Conservation (phyloP, 1,139 yeast species). For the Debaryomyces fabryi region DNA sequence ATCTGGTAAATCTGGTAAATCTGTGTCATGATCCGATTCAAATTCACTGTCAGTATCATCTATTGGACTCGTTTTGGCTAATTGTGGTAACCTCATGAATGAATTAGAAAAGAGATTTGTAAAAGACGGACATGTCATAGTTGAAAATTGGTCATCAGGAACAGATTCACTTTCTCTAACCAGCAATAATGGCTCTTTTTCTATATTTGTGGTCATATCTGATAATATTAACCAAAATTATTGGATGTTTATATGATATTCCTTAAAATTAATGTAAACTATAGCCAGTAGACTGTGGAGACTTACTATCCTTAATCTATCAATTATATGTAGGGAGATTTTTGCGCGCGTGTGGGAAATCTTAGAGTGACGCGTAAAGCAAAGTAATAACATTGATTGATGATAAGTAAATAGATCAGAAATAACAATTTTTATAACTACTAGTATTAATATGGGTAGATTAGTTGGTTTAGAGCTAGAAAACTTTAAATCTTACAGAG, state of each 20-base stretch:
- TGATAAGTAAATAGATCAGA: constrained; percentile 1
- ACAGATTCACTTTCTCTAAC: constrained; percentile 13
- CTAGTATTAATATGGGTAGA: constrained; percentile 64
- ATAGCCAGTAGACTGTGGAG: not conserved
- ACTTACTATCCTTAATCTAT: not conserved
- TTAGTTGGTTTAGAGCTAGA: constrained; percentile 71
- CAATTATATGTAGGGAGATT: not conserved
- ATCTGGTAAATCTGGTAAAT: constrained; percentile 32
- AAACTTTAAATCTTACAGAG: constrained; percentile 91
- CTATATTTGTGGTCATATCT: constrained; percentile 10
- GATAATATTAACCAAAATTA: not conserved
- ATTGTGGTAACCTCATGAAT: constrained; percentile 28
- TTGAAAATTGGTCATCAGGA: constrained; percentile 23
- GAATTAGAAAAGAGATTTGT: constrained; percentile 25
- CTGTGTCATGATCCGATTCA: constrained; percentile 16
- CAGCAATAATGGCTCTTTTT: constrained; percentile 29
- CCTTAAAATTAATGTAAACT: no score
- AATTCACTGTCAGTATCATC: constrained; percentile 17
- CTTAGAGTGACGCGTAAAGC: constrained; percentile 1
- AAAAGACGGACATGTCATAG: constrained; percentile 26
- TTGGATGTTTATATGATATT: not conserved
- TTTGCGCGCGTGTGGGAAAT: not conserved
- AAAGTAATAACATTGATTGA: not conserved
- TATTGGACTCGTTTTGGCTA: constrained; percentile 10
- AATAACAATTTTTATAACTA: not conserved